Evolutionary conservation across 495 filamentous ascomycete genomes (phyloP).

Genomic region (Staphylotrichum longicolle): DNA sequence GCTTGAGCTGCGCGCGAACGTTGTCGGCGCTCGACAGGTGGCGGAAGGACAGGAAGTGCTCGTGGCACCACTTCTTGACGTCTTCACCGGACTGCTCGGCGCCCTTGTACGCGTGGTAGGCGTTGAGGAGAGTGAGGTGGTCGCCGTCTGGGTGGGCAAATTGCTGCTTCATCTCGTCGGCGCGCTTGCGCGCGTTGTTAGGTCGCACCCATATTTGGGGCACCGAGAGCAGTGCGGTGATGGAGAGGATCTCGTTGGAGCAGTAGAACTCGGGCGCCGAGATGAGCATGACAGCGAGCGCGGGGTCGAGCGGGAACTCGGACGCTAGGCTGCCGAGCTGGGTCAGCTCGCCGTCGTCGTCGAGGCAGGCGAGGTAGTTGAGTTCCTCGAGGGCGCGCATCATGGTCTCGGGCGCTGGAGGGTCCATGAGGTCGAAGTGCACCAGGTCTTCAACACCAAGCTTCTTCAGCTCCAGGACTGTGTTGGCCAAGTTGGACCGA

Average conservation of each 20-base stretch:
- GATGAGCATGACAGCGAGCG: slow-evolving; percentile 96
- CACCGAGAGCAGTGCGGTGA: slow-evolving; percentile 90
- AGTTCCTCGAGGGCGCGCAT: slow-evolving; percentile 98
- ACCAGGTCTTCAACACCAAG: slow-evolving; percentile 93
- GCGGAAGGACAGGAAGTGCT: slow-evolving; percentile 92
- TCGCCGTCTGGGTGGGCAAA: slow-evolving; percentile 94
- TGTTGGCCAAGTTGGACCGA: slow-evolving; percentile 88
- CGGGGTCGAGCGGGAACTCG: slow-evolving; percentile 93
- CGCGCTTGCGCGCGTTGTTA: slow-evolving; percentile 76
- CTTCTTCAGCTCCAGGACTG: slow-evolving; percentile 96
- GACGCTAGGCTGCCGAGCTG: slow-evolving; percentile 81
- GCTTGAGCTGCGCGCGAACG: slow-evolving; percentile 82
- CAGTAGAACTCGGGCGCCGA: slow-evolving; percentile 97
- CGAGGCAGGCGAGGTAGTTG: slow-evolving; percentile 93
- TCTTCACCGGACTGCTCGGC: slow-evolving; percentile 65
- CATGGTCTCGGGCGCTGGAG: slow-evolving; percentile 94
- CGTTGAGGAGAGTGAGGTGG: slow-evolving; percentile 93
- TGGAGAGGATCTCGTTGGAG: slow-evolving; percentile 95
- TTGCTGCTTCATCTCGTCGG: slow-evolving; percentile 94
- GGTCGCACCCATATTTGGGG: slow-evolving; percentile 93
- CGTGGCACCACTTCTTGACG: slow-evolving; percentile 88
- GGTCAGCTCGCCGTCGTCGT: slow-evolving; percentile 93
- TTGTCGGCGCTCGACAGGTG: slow-evolving; percentile 90
- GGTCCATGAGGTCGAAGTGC: slow-evolving; percentile 98
- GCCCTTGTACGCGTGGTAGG: slow-evolving; percentile 94